Percentiles rank a stretch among this genome's conserved stretches.
These are phyloP conservation scores for Vigna unguiculata DNA, from an alignment of 306 rosid species.

Conservation along the genomic window DNA sequence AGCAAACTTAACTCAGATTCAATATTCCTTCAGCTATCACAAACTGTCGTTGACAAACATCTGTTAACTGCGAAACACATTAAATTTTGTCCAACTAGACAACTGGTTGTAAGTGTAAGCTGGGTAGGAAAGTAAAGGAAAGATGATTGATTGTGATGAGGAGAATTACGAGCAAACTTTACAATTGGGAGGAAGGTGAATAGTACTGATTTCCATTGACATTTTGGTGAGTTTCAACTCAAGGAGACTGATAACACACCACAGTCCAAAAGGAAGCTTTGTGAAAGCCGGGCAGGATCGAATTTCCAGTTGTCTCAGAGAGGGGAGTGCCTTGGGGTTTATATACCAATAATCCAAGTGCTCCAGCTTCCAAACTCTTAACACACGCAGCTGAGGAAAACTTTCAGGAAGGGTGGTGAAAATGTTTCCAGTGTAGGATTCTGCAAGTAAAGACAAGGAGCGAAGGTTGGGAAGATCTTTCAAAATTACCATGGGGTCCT, in stretches of 20 bases:
- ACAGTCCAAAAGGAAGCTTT: slow-evolving; percentile 45
- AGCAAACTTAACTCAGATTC: too few relatives aligned
- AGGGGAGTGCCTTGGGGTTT: slow-evolving; percentile 42
- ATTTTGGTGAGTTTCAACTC: slow-evolving; percentile 53
- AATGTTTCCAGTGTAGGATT: too few relatives aligned
- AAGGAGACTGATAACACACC: slow-evolving; percentile 31
- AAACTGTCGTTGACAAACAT: too few relatives aligned
- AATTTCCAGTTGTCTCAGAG: slow-evolving; percentile 46
- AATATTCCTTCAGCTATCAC: too few relatives aligned
- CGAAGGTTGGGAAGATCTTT: too few relatives aligned
- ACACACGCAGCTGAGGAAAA: slow-evolving; percentile 42
- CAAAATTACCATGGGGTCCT: too few relatives aligned
- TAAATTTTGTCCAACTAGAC: too few relatives aligned
- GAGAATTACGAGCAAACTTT: background rate
- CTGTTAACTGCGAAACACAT: too few relatives aligned
- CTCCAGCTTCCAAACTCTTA: slow-evolving; percentile 47
- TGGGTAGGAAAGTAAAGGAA: too few relatives aligned
- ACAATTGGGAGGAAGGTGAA: slow-evolving; percentile 2
- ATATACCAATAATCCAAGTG: slow-evolving; percentile 32
- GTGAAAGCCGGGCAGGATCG: slow-evolving; percentile 28
- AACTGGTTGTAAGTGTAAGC: too few relatives aligned
- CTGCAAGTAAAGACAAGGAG: too few relatives aligned
- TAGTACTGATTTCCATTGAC: slow-evolving; percentile 10
- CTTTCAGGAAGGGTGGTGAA: too few relatives aligned
- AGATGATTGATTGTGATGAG: slow-evolving; percentile 4